phyloP scores from a whole-genome alignment of 1,139 yeast species.

The Geotrichum candidum region DNA sequence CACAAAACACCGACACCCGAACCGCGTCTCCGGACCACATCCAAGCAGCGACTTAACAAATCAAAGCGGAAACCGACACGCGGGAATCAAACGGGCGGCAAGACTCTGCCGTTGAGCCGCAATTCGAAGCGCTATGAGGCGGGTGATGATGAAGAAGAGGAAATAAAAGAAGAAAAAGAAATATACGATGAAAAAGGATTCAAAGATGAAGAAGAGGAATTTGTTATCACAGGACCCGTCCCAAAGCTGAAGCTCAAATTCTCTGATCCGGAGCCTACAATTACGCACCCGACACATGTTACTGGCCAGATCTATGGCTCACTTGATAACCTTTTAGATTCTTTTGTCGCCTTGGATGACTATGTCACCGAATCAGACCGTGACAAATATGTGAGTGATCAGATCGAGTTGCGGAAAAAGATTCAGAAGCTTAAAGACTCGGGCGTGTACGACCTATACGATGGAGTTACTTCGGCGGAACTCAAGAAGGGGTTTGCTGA shows the following conservation, averaged over 20 bases:
- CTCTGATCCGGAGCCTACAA: slow-evolving; percentile 51
- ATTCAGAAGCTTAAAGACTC: slow-evolving; percentile 51
- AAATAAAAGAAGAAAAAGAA: not conserved
- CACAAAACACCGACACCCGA: slow-evolving; percentile 10
- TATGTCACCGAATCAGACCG: slow-evolving; percentile 45
- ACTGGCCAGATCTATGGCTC: slow-evolving; percentile 24
- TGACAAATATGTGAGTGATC: slow-evolving; percentile 45
- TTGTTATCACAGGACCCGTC: not conserved
- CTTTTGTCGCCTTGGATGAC: slow-evolving; percentile 56
- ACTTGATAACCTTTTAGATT: slow-evolving; percentile 42
- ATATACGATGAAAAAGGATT: not conserved
- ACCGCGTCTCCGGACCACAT: not conserved
- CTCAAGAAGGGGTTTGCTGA: slow-evolving; percentile 37
- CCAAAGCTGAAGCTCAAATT: slow-evolving; percentile 35
- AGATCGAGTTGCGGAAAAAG: slow-evolving; percentile 39
- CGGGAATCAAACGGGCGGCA: not conserved
- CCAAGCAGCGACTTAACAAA: not conserved
- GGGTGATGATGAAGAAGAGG: not conserved
- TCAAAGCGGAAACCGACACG: not conserved
- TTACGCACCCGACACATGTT: slow-evolving; percentile 72
- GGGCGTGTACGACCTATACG: slow-evolving; percentile 38
- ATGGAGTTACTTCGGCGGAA: slow-evolving; percentile 40
- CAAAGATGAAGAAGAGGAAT: not conserved
- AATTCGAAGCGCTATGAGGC: not conserved
- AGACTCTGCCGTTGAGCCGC: not conserved